Base-by-base conservation (phyloP, 257 asterid genomes). In the Fraxinus cuspidata region DNA sequence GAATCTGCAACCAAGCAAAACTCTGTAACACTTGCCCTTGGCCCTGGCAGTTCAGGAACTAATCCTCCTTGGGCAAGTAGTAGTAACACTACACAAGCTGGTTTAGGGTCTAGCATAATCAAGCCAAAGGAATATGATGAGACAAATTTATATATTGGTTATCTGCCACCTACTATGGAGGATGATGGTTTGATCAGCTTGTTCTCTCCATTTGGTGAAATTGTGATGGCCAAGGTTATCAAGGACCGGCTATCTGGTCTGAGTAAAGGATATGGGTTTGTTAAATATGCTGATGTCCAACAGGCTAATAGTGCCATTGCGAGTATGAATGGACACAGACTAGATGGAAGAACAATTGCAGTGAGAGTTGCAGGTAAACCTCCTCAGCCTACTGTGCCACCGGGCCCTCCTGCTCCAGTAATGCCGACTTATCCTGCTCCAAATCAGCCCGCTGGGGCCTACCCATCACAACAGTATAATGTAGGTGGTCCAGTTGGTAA, bases 261-360 rank as follows among this genome's bases (percentile, higher is more conserved):
- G 83, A 92, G 97, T 84, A 94, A 94, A 82, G 99, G 99, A 56
- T 94, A 94, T 23, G 99, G 96, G 37, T 94, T 94, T 79, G 99
- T 94, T 12, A 94, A 94, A 90, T 94, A 91, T 85, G 88, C 92
- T 4, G 94, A 94, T 85, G 90, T 84, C 40, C 92, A 91, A 78
- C 96, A 88, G 87, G 99, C 99, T 35, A 94, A 90, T 80, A 90
- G 23, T 81, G 99, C 97, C 66, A 94, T 91, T 79, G 87, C 91
- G 81, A 86, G 95, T 86, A 94, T 94, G 99, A 94, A 88, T 70
- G 97, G 99, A 12, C 86, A 92, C 85, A 88, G 81, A 70, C 85
- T 94, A 71, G 99, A 94, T 19, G 99, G 97, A 74, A 94, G 99
- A 87, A 79, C 96, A 49, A 94, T 94, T 80, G 99, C 95, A 29